These are phyloP conservation scores for Amanita pseudoporphyria DNA, from an alignment of 768 basidiomycete species.

Conservation along the genomic window DNA sequence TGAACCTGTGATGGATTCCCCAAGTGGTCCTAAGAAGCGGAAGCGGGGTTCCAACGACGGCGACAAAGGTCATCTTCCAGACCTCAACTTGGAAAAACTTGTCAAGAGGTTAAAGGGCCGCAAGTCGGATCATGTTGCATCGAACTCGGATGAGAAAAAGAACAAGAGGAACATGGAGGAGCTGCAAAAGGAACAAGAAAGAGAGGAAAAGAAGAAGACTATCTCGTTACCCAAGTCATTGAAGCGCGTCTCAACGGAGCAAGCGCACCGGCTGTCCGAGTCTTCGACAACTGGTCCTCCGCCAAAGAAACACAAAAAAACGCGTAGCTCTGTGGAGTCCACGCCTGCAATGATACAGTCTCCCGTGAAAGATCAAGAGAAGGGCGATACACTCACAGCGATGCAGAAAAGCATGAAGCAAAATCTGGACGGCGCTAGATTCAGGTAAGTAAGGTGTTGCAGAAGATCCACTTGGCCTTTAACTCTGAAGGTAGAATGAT, in stretches of 20 bases:
- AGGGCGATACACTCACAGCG: conserved; percentile 39
- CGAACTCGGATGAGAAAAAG: conserved; percentile 13
- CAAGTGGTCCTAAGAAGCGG: conserved; percentile 40
- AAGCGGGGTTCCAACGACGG: conserved; percentile 33
- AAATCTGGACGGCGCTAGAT: conserved; percentile 78
- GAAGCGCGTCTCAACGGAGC: conserved; percentile 5
- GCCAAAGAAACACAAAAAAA: conserved; percentile 12
- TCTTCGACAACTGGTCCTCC: conserved; percentile 6
- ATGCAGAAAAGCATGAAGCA: conserved; percentile 74
- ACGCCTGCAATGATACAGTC: conserved; percentile 9
- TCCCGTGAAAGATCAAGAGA: not conserved
- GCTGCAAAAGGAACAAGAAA: conserved; percentile 10
- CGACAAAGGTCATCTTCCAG: conserved; percentile 26
- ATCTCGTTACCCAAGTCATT: conserved; percentile 16
- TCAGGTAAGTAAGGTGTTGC: conserved; percentile 44
- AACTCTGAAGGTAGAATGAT: conserved; percentile 48
- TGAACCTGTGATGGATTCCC: conserved; percentile 27
- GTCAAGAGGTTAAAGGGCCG: conserved; percentile 34
- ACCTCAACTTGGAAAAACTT: conserved; percentile 53
- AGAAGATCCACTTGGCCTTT: not conserved
- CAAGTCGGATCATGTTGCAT: conserved; percentile 13
- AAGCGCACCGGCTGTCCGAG: conserved; percentile 6
- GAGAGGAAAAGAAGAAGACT: conserved; percentile 14
- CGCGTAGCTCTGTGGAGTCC: conserved; percentile 4
- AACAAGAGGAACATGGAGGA: conserved; percentile 14